Base-by-base conservation (phyloP, 768 basidiomycete genomes). In the Lactarius akahatsu region DNA sequence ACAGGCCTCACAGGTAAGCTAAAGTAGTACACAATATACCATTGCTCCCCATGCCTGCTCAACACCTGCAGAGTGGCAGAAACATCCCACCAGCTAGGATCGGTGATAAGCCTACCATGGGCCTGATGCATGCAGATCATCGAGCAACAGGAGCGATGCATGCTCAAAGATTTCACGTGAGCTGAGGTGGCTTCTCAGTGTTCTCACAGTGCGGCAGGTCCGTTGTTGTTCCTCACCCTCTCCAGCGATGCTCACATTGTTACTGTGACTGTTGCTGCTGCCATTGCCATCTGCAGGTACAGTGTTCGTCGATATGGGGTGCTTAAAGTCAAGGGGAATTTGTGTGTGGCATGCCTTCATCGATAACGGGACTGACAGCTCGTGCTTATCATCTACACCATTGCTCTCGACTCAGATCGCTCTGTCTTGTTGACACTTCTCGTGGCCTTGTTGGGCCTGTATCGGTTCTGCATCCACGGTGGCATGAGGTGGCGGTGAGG, bases 261-360 rank as follows among this genome's bases (percentile, higher is more conserved):
- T 67, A 4, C 45, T n/a, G 52, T 76, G 77, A 57, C 69, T 71
- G 65, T 69, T 71, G 8, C 43, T 36, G 7, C 54, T 34, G 43
- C 45, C 45, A 23, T 47, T 47, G 6, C 45, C n/a, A 2, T 90
- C 90, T 41, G 92, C 92, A n/a, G 92, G 92, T 9, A 93, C 88
- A 9, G 89, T 94, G 71, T 91, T 92, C 43, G 80, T 85, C 18
- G 82, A 82, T 13, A 81, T 75, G 20, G 85, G 81, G 65, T 85
- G 85, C 72, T 80, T 86, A 79, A 92, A 94, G 74, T 93, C 91
- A n/a, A 85, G 73, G 16, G 90, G 90, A 64, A 92, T 87, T 10
- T 90, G 92, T 7, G 90, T 85, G 54, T 89, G 88, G 73, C 85
- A 89, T 40, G 80, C 71, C 69, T 79, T 82, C 34, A 71, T 70